Evolutionary conservation across 2,329 filamentous ascomycete genomes (phyloP).

Genomic region (Tympanopsis confertula): DNA sequence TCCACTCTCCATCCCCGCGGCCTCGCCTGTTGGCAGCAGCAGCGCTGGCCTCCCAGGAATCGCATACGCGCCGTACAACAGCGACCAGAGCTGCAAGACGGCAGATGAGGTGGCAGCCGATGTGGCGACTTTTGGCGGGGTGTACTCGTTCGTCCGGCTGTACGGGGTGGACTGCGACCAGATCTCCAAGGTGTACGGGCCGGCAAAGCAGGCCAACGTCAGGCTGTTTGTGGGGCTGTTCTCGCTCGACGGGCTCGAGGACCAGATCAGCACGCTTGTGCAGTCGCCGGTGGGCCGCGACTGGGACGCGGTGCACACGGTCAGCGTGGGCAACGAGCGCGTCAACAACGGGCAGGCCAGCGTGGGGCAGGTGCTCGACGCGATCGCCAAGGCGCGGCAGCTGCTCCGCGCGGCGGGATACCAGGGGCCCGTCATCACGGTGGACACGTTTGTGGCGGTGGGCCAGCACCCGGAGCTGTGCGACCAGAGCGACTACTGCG

Average conservation of each 20-base stretch:
- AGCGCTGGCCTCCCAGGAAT: not conserved
- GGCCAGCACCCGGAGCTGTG: constrained; percentile 59
- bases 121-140: constrained; percentile 13
- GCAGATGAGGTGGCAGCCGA: not conserved
- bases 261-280: not conserved
- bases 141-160: constrained; percentile 23
- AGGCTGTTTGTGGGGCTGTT: not conserved
- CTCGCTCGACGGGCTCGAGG: not conserved
- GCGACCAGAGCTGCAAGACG: not conserved
- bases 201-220: constrained; percentile 1
- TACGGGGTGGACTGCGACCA: constrained; percentile 22
- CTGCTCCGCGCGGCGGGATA: constrained; percentile 54
- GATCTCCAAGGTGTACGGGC: constrained; percentile 17
- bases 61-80: not conserved
- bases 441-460: constrained; percentile 68
- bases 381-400: constrained; percentile 42
- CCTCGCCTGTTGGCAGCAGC: not conserved
- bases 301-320: constrained; percentile 60
- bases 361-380: constrained; percentile 39
- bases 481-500: constrained; percentile 63
- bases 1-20: not conserved
- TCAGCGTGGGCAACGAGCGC: constrained; percentile 72
- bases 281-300: too few species aligned
- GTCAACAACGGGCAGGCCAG: constrained; percentile 52
- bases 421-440: constrained; percentile 62